These are phyloP conservation scores for Salvia splendens DNA, from an alignment of 257 asterid genomes.

Conservation along the genomic window DNA sequence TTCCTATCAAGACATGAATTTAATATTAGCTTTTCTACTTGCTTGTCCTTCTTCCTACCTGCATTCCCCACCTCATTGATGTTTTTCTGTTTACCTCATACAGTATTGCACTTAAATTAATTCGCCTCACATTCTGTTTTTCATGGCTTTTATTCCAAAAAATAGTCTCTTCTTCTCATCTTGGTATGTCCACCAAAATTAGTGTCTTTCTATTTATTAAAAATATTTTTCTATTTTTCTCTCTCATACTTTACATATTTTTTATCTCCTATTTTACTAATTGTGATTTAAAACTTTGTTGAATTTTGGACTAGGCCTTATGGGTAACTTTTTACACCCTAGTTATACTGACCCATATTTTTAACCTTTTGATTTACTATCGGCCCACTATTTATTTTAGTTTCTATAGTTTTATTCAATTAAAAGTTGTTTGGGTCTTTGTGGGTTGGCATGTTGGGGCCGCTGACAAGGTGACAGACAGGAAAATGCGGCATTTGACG, in stretches of 20 bases:
- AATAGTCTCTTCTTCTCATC: too few relatives aligned
- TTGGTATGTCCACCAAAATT: too few relatives aligned
- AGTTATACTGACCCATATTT: background rate
- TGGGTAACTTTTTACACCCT: background rate
- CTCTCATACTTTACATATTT: too few relatives aligned
- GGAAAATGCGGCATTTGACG: background rate
- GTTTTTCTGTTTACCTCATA: background rate
- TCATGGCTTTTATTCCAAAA: background rate
- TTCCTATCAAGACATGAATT: conserved; percentile 29
- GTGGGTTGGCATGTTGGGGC: background rate
- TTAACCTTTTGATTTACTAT: background rate
- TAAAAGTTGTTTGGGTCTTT: background rate
- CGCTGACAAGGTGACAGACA: background rate
- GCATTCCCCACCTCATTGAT: conserved; percentile 11
- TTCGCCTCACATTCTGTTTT: conserved; percentile 15
- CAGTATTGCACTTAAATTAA: background rate
- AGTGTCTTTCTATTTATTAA: too few relatives aligned
- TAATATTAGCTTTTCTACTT: conserved; percentile 25
- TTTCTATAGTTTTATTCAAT: background rate
- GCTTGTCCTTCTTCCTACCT: conserved; percentile 10
- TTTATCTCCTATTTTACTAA: too few relatives aligned
- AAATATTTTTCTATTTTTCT: too few relatives aligned
- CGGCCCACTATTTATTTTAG: background rate
- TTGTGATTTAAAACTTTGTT: too few relatives aligned
- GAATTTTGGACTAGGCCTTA: too few relatives aligned